phyloP scores from a whole-genome alignment of 2,329 filamentous ascomycete species.

The Chaetomiaceae sp. region DNA sequence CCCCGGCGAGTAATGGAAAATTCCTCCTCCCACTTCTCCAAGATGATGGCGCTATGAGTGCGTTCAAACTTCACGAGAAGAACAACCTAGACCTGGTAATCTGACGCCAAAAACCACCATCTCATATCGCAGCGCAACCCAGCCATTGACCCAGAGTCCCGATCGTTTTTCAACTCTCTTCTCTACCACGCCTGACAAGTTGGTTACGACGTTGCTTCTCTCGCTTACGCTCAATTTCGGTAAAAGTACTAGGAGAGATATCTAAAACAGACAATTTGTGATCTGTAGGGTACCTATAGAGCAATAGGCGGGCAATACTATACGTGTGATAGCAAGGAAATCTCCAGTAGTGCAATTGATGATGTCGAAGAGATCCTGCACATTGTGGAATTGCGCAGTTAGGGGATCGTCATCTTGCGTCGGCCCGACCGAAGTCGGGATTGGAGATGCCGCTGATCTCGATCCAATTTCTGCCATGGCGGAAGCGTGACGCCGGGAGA shows the following conservation, averaged over 20 bases:
- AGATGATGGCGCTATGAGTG: slow-evolving; percentile 4
- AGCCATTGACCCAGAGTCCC: slow-evolving; percentile 8
- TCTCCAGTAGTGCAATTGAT: slow-evolving; percentile 4
- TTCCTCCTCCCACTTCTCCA: slow-evolving; percentile 23
- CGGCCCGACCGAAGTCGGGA: not conserved
- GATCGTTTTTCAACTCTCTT: not conserved
- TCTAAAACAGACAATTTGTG: no score
- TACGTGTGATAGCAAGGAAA: slow-evolving; percentile 8
- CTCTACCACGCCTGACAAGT: not conserved
- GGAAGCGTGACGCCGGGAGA: no score
- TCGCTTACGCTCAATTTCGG: slow-evolving; percentile 11
- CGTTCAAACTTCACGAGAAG: slow-evolving; percentile 18
- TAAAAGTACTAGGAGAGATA: slow-evolving; percentile 7
- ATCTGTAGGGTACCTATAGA: not conserved
- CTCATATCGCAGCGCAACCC: slow-evolving; percentile 14
- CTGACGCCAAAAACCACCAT: slow-evolving; percentile 20
- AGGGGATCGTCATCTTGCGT: not conserved
- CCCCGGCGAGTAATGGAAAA: slow-evolving; percentile 8
- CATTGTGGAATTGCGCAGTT: not conserved
- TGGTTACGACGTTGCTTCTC: slow-evolving; percentile 1
- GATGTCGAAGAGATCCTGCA: not conserved
- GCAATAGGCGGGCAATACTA: not conserved
- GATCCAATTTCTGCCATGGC: not conserved
- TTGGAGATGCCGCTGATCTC: not conserved
- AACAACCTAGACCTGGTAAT: slow-evolving; percentile 22